These are phyloP conservation scores for Amanita pallidorosea DNA, from an alignment of 768 basidiomycete species.

Conservation along the genomic window DNA sequence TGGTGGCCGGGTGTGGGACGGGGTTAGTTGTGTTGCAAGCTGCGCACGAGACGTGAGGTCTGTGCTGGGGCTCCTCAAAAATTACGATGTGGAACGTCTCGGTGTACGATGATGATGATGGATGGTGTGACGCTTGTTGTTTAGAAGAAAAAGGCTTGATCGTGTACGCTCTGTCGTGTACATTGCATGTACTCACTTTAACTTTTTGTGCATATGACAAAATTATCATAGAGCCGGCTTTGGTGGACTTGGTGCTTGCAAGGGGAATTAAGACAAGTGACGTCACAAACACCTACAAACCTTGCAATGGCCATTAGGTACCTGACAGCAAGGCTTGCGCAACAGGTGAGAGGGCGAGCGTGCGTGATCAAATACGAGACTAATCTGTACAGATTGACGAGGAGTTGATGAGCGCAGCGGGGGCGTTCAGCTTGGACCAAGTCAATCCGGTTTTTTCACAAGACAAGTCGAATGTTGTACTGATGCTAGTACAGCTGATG, in stretches of 20 bases:
- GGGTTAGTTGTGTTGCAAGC: conserved; percentile 67
- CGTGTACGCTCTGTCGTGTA: neutral
- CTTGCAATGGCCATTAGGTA: conserved; percentile 47
- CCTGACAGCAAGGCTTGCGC: conserved; percentile 62
- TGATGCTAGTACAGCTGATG: conserved; percentile 57
- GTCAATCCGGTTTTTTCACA: conserved; percentile 20
- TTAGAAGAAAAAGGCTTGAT: neutral
- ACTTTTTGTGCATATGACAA: neutral
- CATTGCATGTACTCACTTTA: no score
- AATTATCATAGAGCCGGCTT: neutral
- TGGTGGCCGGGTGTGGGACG: conserved; percentile 45
- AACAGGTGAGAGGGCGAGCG: conserved; percentile 40
- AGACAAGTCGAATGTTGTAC: neutral
- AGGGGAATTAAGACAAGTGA: no score
- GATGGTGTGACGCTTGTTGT: neutral
- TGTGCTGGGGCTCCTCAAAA: no score
- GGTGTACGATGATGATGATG: neutral
- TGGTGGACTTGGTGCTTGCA: no score
- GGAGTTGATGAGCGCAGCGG: conserved; percentile 80
- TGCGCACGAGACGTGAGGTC: conserved; percentile 10
- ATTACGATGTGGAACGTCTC: no score
- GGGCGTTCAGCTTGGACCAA: conserved; percentile 88
- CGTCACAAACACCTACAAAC: no score
- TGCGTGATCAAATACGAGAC: neutral
- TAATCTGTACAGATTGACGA: conserved; percentile 64